Conservation (phyloP, 305 asterid species). For the Fraxinus nigra region DNA sequence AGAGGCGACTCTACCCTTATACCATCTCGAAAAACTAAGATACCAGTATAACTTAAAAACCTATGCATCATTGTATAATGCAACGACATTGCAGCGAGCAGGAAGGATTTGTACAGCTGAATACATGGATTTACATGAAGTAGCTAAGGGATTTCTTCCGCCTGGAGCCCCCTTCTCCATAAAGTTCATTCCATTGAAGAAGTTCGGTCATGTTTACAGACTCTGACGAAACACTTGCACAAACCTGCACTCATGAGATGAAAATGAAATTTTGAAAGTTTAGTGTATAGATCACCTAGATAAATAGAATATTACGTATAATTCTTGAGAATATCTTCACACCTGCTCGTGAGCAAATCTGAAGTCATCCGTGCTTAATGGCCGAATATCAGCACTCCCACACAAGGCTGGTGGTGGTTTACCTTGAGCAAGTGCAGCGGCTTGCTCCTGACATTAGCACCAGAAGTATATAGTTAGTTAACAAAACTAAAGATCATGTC, state of each 20-base stretch:
- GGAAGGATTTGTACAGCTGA: constrained; percentile 24
- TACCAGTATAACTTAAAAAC: constrained; percentile 23
- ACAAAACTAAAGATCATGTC: background rate
- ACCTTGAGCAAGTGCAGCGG: constrained; percentile 59
- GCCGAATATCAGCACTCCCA: constrained; percentile 56
- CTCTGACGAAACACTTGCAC: constrained; percentile 80
- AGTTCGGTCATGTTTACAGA: constrained; percentile 82
- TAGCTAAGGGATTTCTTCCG: constrained; percentile 75
- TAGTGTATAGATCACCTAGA: background rate
- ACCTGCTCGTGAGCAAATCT: constrained; percentile 59
- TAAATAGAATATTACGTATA: background rate
- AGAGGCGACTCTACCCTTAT: constrained; percentile 34
- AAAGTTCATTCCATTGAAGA: constrained; percentile 78
- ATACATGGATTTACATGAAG: constrained; percentile 55
- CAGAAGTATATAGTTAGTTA: background rate
- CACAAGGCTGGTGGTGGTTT: constrained; percentile 55
- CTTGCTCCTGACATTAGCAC: constrained; percentile 44
- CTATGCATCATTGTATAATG: constrained; percentile 41
- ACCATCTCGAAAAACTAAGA: constrained; percentile 32
- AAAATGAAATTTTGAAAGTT: background rate
- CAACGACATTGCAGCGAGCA: constrained; percentile 17
- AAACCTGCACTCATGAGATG: constrained; percentile 40
- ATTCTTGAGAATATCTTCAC: constrained; percentile 15
- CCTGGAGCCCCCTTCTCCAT: constrained; percentile 83
- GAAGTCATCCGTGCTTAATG: constrained; percentile 52